Base-by-base conservation (phyloP, 208 protist species). In the Trypanosoma vivax region DNA sequence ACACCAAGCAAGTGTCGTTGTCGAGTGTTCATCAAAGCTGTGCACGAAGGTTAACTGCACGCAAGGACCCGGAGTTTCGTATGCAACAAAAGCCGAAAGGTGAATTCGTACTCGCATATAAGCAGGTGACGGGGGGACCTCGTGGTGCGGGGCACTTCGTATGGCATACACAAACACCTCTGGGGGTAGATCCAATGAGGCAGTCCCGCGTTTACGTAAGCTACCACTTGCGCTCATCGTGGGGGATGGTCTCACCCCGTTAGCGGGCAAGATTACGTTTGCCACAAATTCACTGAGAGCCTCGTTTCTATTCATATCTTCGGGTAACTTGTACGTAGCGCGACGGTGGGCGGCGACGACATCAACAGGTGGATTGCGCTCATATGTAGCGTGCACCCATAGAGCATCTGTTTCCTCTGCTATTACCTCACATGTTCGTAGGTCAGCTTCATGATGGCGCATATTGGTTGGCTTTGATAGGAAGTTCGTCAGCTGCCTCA, bases 11-110 rank as follows among this genome's bases (percentile, higher is more conserved):
- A 50, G 34, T 24, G 13, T 34, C 0, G 27, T 34, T 1, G 41
- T 4, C 4, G 31, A 29, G n/a, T 42, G 13, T 18, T 58, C 31
- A 28, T 52, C 45, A 9, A 37, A 37, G 24, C 51, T 51, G 25
- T 38, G 24, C 3, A 63, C 16, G 34, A 55, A 63, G 2, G 29
- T 40, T 3, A 63, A n/a, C 5, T 52, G 23, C n/a, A 63, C 40
- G 29, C 27, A 40, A 27, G 46, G 39, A 0, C 35, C 40, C n/a
- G 43, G 41, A 9, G 40, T 43, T 45, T 70, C 69, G 45, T 67
- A 70, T 0, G 60, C 70, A 3, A 77, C 31, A 40, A 59, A 62
- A 7, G 70, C 70, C 1, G 56, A 58, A 18, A 77, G 33, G 45
- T 64, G 37, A 11, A 73, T 24, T 16, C 50, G 41, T 21, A 57